A percentile compares a stretch with the other conserved stretches of the same genome.
Conservation (phyloP, 768 basidiomycete genomes). For the Leccinum truebloodii region DNA sequence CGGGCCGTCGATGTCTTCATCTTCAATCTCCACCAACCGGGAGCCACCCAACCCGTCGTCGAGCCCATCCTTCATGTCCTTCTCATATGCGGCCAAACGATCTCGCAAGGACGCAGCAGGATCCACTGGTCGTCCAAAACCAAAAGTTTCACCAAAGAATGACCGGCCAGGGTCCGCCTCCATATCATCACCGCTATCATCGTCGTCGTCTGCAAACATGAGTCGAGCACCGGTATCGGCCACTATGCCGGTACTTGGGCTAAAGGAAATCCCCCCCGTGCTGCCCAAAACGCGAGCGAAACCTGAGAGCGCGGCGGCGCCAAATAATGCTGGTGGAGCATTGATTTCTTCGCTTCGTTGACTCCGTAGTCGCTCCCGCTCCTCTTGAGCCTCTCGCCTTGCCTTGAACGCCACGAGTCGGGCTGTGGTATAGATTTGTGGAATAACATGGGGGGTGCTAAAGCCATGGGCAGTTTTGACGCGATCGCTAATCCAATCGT, state of each 20-base stretch:
- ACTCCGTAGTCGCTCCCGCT: conserved; percentile 41
- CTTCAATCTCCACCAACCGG: conserved; percentile 35
- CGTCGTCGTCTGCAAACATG: conserved; percentile 70
- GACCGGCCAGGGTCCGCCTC: conserved; percentile 38
- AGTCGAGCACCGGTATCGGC: conserved; percentile 46
- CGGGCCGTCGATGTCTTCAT: conserved; percentile 33
- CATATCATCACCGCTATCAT: conserved; percentile 55
- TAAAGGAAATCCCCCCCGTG: conserved; percentile 66
- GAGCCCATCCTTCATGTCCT: conserved; percentile 41
- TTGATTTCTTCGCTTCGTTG: conserved; percentile 38
- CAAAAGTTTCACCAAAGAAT: conserved; percentile 51
- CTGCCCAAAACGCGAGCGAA: conserved; percentile 58
- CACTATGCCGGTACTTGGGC: conserved; percentile 53
- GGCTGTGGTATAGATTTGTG: conserved; percentile 71
- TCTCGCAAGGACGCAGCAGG: conserved; percentile 58
- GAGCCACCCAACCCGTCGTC: conserved; percentile 30
- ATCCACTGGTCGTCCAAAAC: conserved; percentile 48
- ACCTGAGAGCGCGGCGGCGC: conserved; percentile 42
- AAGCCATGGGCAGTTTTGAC: conserved; percentile 77
- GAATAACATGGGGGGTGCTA: conserved; percentile 70
- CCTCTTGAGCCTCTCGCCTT: conserved; percentile 57
- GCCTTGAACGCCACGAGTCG: conserved; percentile 65
- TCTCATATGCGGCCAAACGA: conserved; percentile 64
- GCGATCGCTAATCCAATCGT: conserved; percentile 81
- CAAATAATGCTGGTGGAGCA: conserved; percentile 28